A percentile compares a stretch with the other conserved stretches of the same genome.
These are phyloP conservation scores for Crepidotus sp. DNA, from an alignment of 1,284 basidiomycete species.

Conservation along the genomic window DNA sequence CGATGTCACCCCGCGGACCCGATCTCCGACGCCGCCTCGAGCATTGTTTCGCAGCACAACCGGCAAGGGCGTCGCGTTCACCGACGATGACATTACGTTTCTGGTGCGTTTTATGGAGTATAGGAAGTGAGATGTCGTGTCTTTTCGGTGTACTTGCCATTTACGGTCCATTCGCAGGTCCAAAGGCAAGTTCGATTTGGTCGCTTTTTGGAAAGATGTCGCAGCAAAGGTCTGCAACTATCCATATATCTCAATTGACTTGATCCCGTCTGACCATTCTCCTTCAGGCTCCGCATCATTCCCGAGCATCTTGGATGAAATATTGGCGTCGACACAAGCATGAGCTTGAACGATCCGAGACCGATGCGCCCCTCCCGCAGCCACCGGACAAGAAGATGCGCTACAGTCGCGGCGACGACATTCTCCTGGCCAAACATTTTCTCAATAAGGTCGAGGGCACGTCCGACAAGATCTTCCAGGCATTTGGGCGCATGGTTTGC, in stretches of 20 bases:
- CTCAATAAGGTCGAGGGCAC: constrained; percentile 63
- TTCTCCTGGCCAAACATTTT: constrained; percentile 67
- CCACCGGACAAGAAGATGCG: constrained; percentile 78
- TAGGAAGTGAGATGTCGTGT: constrained; percentile 40
- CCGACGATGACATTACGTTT: constrained; percentile 67
- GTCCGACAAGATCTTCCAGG: constrained; percentile 71
- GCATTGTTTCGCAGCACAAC: constrained; percentile 74
- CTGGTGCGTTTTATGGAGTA: constrained; percentile 67
- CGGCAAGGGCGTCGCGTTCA: constrained; percentile 79
- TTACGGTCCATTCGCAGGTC: constrained; percentile 28
- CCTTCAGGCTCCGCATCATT: constrained; percentile 69
- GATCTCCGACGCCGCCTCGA: constrained; percentile 70
- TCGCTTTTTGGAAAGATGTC: constrained; percentile 78
- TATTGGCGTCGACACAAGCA: constrained; percentile 79
- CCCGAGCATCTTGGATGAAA: constrained; percentile 84
- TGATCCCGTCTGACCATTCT: constrained; percentile 5
- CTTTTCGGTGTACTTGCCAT: constrained; percentile 1
- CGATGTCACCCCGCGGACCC: constrained; percentile 29
- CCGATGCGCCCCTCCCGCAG: constrained; percentile 58
- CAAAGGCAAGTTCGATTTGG: constrained; percentile 68
- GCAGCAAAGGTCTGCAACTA: constrained; percentile 48
- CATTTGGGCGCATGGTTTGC: constrained; percentile 53
- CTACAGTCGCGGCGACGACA: constrained; percentile 66
- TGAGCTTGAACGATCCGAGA: constrained; percentile 55
- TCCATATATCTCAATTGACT: background rate